phyloP scores from a whole-genome alignment of 1,284 basidiomycete genomes.

The Leucoagaricus sp. region DNA sequence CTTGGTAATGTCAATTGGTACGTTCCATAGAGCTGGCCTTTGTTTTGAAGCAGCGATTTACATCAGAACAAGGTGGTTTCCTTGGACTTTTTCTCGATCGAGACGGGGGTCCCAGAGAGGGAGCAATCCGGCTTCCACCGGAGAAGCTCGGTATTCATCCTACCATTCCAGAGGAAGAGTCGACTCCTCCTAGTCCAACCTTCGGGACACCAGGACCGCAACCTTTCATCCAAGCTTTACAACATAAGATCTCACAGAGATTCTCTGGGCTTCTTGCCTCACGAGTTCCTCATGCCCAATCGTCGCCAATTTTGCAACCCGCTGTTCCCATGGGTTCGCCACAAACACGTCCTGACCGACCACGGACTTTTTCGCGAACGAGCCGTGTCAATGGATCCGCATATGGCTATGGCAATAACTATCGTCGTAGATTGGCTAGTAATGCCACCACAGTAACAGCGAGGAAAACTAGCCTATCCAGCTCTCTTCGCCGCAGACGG shows the following conservation, averaged over 20 bases:
- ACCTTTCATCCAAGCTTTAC: conserved; percentile 38
- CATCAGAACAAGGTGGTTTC: conserved; percentile 62
- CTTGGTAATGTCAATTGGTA: conserved; percentile 71
- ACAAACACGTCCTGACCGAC: conserved; percentile 36
- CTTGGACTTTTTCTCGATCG: conserved; percentile 87
- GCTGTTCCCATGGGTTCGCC: conserved; percentile 52
- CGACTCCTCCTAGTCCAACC: conserved; percentile 43
- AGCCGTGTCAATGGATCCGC: conserved; percentile 73
- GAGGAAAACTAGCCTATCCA: conserved; percentile 49
- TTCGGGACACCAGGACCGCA: conserved; percentile 43
- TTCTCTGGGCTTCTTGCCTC: conserved; percentile 58
- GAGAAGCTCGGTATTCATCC: conserved; percentile 62
- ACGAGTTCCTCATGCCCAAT: conserved; percentile 45
- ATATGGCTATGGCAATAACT: conserved; percentile 68
- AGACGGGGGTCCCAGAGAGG: conserved; percentile 87
- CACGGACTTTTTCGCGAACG: conserved; percentile 52
- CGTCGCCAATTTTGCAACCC: conserved; percentile 31
- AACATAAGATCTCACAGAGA: conserved; percentile 49
- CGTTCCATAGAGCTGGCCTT: conserved; percentile 21
- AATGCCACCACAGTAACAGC: conserved; percentile 41
- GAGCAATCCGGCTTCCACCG: conserved; percentile 75
- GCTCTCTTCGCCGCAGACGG: conserved; percentile 49
- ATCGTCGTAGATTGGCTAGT: conserved; percentile 55
- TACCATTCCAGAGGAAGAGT: conserved; percentile 64
- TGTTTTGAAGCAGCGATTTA: not conserved